A percentile compares a stretch with the other conserved stretches of the same genome.
phyloP scores from a whole-genome alignment of 805 yeast species.

The Ogataea allantospora region DNA sequence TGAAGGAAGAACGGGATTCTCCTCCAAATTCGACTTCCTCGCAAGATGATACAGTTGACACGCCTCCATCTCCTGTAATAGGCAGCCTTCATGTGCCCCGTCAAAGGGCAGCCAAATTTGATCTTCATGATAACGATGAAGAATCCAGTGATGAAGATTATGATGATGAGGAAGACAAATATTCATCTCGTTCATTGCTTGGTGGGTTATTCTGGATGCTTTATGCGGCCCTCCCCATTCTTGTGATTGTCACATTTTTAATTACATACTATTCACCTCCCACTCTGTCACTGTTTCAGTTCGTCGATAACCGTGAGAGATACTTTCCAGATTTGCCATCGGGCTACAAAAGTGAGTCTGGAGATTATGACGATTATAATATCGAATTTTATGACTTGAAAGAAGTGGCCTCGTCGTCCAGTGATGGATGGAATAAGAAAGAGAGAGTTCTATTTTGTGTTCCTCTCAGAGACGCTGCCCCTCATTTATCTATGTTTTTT shows the following conservation, averaged over 20 bases:
- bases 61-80: constrained; percentile 14
- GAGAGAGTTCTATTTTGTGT: constrained; percentile 84
- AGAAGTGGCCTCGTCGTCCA: constrained; percentile 55
- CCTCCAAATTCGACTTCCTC: neutral
- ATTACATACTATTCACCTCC: constrained; percentile 11
- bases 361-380: constrained; percentile 30
- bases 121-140: constrained; percentile 9
- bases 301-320: constrained; percentile 7
- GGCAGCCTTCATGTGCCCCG: constrained; percentile 7
- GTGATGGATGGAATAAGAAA: constrained; percentile 73
- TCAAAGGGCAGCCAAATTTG: constrained; percentile 16
- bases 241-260: constrained; percentile 15
- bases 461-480: constrained; percentile 89
- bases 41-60: constrained; percentile 4
- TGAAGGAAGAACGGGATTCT: neutral
- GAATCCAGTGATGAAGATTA: constrained; percentile 13
- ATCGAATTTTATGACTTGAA: constrained; percentile 75
- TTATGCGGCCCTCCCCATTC: constrained; percentile 23
- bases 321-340: constrained; percentile 39
- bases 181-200: constrained; percentile 11
- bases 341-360: constrained; percentile 26
- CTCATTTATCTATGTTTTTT: constrained; percentile 87
- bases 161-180: constrained; percentile 15
- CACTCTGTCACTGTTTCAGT: constrained; percentile 6
- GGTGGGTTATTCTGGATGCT: constrained; percentile 21